Evolutionary conservation across 306 rosid genomes (phyloP).

Genomic region (Citrullus amarus): DNA sequence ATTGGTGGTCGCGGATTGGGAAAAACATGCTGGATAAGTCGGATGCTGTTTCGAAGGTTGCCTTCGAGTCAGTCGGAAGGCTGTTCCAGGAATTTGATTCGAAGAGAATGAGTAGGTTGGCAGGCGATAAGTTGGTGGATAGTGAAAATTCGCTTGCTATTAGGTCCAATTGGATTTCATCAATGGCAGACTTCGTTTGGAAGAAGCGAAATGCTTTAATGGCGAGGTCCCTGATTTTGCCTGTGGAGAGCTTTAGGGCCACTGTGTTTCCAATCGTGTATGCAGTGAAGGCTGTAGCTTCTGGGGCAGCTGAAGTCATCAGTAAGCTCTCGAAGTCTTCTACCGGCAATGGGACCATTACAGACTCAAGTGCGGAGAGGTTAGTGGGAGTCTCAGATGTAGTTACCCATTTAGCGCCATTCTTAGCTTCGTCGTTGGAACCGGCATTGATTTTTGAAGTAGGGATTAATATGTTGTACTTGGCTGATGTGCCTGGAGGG

Average conservation of each 20-base stretch:
- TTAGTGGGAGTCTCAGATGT: slow-evolving; percentile 89
- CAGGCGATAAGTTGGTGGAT: slow-evolving; percentile 85
- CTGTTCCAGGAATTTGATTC: slow-evolving; percentile 86
- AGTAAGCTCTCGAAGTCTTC: slow-evolving; percentile 71
- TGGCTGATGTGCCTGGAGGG: slow-evolving; percentile 99
- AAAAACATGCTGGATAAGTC: slow-evolving; percentile 77
- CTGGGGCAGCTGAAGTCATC: slow-evolving; percentile 71
- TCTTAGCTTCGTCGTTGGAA: slow-evolving; percentile 81
- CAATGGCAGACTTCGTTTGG: slow-evolving; percentile 95
- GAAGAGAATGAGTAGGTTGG: slow-evolving; percentile 82
- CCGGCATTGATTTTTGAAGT: slow-evolving; percentile 93
- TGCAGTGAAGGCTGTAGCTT: slow-evolving; percentile 84
- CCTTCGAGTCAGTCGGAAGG: slow-evolving; percentile 89
- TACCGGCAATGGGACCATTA: slow-evolving; percentile 15
- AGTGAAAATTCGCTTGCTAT: slow-evolving; percentile 92
- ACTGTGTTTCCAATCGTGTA: slow-evolving; percentile 84
- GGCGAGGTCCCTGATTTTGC: slow-evolving; percentile 80
- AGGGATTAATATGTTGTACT: slow-evolving; percentile 84
- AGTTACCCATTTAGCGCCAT: slow-evolving; percentile 84
- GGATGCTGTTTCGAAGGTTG: slow-evolving; percentile 79
- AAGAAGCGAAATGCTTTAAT: slow-evolving; percentile 77
- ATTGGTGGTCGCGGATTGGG: slow-evolving; percentile 84
- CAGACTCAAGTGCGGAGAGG: slow-evolving; percentile 69
- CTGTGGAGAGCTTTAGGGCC: slow-evolving; percentile 79
- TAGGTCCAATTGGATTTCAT: slow-evolving; percentile 90